These are phyloP conservation scores for Eutypella sp. DNA, from an alignment of 2,329 filamentous ascomycete species.

Conservation along the genomic window DNA sequence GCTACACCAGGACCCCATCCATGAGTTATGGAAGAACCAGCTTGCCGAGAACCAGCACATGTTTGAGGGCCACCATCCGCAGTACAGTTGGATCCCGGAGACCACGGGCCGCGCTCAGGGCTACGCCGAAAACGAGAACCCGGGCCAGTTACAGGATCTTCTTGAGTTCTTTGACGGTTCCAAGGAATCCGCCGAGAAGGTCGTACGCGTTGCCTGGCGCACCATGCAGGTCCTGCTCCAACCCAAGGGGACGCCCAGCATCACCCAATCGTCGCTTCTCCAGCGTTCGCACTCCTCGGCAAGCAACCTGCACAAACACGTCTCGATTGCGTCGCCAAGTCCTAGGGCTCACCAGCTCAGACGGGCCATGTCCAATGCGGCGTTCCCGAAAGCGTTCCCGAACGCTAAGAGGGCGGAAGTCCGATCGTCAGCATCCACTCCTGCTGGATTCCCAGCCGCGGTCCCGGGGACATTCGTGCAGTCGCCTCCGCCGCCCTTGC, in stretches of 20 bases:
- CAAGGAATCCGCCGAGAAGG: slow-evolving; percentile 50
- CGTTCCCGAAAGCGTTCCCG: slow-evolving; percentile 15
- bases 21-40: slow-evolving; percentile 56
- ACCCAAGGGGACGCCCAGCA: slow-evolving; percentile 16
- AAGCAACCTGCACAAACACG: slow-evolving; percentile 12
- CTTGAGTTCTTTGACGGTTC: slow-evolving; percentile 60
- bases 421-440: background rate
- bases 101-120: slow-evolving; percentile 53
- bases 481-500: slow-evolving; percentile 1
- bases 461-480: background rate
- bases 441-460: background rate
- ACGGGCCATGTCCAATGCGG: slow-evolving; percentile 21
- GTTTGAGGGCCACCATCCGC: slow-evolving; percentile 47
- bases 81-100: slow-evolving; percentile 56
- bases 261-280: slow-evolving; percentile 5
- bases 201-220: slow-evolving; percentile 50
- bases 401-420: background rate
- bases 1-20: slow-evolving; percentile 59
- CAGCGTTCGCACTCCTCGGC: slow-evolving; percentile 3
- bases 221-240: slow-evolving; percentile 29
- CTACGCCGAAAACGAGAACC: slow-evolving; percentile 57
- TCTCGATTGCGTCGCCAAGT: slow-evolving; percentile 11
- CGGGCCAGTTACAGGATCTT: slow-evolving; percentile 58
- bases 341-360: slow-evolving; percentile 16
- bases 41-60: slow-evolving; percentile 40